Base-by-base conservation (phyloP, 805 yeast genomes). In the Ogataea haglerorum region DNA sequence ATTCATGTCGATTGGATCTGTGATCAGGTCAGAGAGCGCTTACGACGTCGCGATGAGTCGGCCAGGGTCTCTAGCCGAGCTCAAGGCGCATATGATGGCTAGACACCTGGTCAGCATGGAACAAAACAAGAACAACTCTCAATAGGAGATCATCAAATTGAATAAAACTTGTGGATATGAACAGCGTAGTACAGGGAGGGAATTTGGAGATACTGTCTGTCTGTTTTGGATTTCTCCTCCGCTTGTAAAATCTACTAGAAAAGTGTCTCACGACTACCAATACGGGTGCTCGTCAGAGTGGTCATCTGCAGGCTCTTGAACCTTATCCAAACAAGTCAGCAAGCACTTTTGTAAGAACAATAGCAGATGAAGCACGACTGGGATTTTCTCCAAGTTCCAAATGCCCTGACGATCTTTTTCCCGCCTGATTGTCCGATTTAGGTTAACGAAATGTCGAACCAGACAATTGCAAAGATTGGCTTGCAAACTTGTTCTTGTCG, bases 1-100 rank as follows among this genome's bases (percentile, higher is more conserved):
- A 54, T 88, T 91, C 65, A 90, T 91, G 98, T 85, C 95, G 31
- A 85, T 91, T 51, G 98, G 99, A 27, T 86, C 96, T 9, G 89
- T 86, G 14, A 86, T 86, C 48, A 78, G 95, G 70, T 82, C 91
- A 34, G 95, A 86, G 48, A 65, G 65, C 34, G 61, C 58, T 18
- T 26, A 42, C 33, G 48, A 38, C 26, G 49, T 52, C 22, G 48
- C 56, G 30, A 40, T 45, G n/a, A 39, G 46, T 36, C 60, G 54
- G 22, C 61, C 66, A 12, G 54, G 52, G 17, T 53, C 54, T 14
- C 30, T 62, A 48, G 64, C 66, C 22, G 70, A 68, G 45, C 46
- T 67, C 32, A 64, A 65, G 52, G 73, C 74, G 5, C 57, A 60
- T 36, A 50, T 69, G 55, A 67, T 69, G 62, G 75, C 74, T 33